Conservation (phyloP, 345 rosid genomes). For the Geranium brycei region DNA sequence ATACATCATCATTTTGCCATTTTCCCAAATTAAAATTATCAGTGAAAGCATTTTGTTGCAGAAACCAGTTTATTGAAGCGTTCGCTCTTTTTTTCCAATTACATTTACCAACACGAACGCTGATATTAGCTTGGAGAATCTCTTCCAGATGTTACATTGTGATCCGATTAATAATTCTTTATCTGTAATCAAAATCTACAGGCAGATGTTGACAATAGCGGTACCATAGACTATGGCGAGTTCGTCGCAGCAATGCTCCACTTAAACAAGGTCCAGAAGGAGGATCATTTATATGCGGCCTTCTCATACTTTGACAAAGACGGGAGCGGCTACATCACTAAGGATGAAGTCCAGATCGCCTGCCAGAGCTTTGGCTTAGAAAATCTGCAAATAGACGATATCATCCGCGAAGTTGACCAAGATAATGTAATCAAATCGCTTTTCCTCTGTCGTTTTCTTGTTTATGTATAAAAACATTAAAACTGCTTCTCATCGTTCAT, state of each 20-base stretch:
- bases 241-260: slow-evolving; percentile 91
- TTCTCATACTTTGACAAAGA: slow-evolving; percentile 85
- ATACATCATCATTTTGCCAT: too few relatives aligned
- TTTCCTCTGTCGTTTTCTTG: not conserved
- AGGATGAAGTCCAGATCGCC: slow-evolving; percentile 75
- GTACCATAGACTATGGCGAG: slow-evolving; percentile 82
- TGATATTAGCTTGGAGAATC: too few relatives aligned
- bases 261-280: slow-evolving; percentile 68
- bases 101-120: too few relatives aligned
- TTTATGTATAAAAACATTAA: not conserved
- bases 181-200: slow-evolving; percentile 13
- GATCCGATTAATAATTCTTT: slow-evolving; percentile 2
- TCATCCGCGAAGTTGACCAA: slow-evolving; percentile 65
- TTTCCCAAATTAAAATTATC: too few relatives aligned
- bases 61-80: too few relatives aligned
- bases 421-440: slow-evolving; percentile 43
- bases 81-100: too few relatives aligned
- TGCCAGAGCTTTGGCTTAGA: slow-evolving; percentile 64
- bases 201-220: slow-evolving; percentile 91
- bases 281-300: slow-evolving; percentile 73
- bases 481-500: not conserved
- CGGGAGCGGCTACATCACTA: slow-evolving; percentile 85
- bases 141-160: not conserved
- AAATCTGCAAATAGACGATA: slow-evolving; percentile 50
- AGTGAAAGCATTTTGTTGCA: too few relatives aligned